A percentile compares a stretch with the other conserved stretches of the same genome.
Evolutionary conservation across 2,329 filamentous ascomycete species (phyloP).

Genomic region (Piedraia hortae): DNA sequence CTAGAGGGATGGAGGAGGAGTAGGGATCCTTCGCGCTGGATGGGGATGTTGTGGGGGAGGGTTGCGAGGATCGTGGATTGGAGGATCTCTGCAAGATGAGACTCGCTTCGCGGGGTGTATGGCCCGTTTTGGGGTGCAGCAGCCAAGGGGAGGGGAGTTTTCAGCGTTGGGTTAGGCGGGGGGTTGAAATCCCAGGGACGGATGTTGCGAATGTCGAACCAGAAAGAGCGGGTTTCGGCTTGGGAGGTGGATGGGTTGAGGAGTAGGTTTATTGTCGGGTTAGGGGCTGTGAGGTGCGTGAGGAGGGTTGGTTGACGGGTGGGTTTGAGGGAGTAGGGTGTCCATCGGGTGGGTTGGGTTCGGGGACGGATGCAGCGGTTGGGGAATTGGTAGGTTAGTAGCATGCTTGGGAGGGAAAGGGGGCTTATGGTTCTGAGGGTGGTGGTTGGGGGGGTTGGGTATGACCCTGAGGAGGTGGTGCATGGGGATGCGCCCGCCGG

Average conservation of each 20-base stretch:
- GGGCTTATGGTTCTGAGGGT: too few species aligned
- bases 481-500: too few species aligned
- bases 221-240: slow-evolving; percentile 54
- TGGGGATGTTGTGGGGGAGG: slow-evolving; percentile 12
- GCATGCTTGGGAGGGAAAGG: too few species aligned
- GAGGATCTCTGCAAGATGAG: slow-evolving; percentile 43
- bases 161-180: slow-evolving; percentile 42
- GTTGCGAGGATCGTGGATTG: slow-evolving; percentile 23
- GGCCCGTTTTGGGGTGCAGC: slow-evolving; percentile 35
- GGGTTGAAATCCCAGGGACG: slow-evolving; percentile 65
- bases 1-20: slow-evolving; percentile 30
- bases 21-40: slow-evolving; percentile 36
- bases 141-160: slow-evolving; percentile 35
- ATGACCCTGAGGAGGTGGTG: too few species aligned
- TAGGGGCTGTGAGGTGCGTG: slow-evolving; percentile 49
- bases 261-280: too few species aligned
- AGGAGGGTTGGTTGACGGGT: slow-evolving; percentile 52
- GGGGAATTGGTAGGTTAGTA: too few species aligned
- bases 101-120: slow-evolving; percentile 24
- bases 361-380: too few species aligned
- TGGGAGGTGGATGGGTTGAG: slow-evolving; percentile 61
- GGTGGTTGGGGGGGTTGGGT: too few species aligned
- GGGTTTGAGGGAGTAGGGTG: too few species aligned
- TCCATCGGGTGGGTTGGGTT: too few species aligned
- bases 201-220: slow-evolving; percentile 85